phyloP scores from a whole-genome alignment of 108 stramenopile species.

The Fragilariopsis cylindrus region DNA sequence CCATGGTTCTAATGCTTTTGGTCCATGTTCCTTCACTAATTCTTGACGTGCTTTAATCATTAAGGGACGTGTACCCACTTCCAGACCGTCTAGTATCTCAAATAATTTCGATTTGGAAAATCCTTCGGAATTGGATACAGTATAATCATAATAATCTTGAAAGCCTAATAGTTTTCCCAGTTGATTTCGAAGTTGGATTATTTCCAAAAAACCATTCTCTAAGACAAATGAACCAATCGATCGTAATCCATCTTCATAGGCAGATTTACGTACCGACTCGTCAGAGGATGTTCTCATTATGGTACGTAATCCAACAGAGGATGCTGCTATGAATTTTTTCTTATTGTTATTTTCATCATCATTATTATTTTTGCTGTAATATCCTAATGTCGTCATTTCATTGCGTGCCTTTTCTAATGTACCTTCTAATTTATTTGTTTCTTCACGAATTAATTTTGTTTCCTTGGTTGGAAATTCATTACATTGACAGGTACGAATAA shows the following conservation, averaged over 20 bases:
- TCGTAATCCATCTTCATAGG: constrained; percentile 58
- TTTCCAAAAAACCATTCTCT: constrained; percentile 72
- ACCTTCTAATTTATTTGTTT: constrained; percentile 58
- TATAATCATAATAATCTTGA: constrained; percentile 74
- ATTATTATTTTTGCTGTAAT: constrained; percentile 1
- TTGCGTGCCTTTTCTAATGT: constrained; percentile 57
- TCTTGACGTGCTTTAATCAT: constrained; percentile 53
- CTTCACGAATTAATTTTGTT: constrained; percentile 49
- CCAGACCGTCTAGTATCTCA: constrained; percentile 67
- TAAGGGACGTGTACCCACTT: constrained; percentile 56
- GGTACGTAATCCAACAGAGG: constrained; percentile 63
- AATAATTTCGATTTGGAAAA: constrained; percentile 65
- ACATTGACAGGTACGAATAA: constrained; percentile 55
- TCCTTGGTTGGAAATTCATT: constrained; percentile 53
- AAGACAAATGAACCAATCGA: constrained; percentile 67
- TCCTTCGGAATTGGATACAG: constrained; percentile 72
- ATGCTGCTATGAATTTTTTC: constrained; percentile 55
- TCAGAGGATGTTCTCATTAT: constrained; percentile 47
- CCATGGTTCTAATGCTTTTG: constrained; percentile 58
- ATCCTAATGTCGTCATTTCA: constrained; percentile 27
- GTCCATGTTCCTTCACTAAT: constrained; percentile 50
- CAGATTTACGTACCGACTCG: constrained; percentile 56
- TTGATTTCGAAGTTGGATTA: constrained; percentile 63
- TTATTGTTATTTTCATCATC: constrained; percentile 15
- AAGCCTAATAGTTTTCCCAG: constrained; percentile 56